phyloP scores from a whole-genome alignment of 306 rosid species.

The Vigna mungo region DNA sequence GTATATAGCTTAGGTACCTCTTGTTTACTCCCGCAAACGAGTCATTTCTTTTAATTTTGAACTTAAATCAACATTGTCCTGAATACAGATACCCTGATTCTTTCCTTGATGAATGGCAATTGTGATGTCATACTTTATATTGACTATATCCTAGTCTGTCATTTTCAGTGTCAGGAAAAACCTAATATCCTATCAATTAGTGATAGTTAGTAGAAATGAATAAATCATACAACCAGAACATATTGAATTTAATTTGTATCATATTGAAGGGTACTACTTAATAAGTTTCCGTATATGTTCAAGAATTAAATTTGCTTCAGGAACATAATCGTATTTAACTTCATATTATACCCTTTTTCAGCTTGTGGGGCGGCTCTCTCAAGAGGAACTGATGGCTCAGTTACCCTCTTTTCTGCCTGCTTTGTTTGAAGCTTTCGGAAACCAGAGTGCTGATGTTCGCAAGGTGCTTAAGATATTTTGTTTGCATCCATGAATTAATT shows the following conservation, averaged over 20 bases:
- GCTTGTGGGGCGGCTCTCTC: constrained; percentile 91
- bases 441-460: constrained; percentile 97
- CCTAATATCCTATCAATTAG: constrained; percentile 21
- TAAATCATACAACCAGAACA: neutral
- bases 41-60: constrained; percentile 21
- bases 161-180: constrained; percentile 17
- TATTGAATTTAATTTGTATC: neutral
- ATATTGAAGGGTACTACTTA: neutral
- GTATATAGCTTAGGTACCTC: neutral
- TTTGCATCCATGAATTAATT: constrained; percentile 23
- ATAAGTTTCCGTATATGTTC: constrained; percentile 16
- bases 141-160: constrained; percentile 17
- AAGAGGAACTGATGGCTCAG: constrained; percentile 86
- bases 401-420: constrained; percentile 95
- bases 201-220: constrained; percentile 9
- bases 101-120: neutral
- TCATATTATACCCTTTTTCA: constrained; percentile 44
- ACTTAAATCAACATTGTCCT: neutral
- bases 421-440: constrained; percentile 95
- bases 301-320: constrained; percentile 37
- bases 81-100: constrained; percentile 5
- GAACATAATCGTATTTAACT: constrained; percentile 30
- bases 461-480: constrained; percentile 63
- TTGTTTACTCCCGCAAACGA: neutral
- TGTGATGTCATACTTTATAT: constrained; percentile 23